Conservation (phyloP, 371 early-diverging fungal species). For the Mucor lusitanicus region DNA sequence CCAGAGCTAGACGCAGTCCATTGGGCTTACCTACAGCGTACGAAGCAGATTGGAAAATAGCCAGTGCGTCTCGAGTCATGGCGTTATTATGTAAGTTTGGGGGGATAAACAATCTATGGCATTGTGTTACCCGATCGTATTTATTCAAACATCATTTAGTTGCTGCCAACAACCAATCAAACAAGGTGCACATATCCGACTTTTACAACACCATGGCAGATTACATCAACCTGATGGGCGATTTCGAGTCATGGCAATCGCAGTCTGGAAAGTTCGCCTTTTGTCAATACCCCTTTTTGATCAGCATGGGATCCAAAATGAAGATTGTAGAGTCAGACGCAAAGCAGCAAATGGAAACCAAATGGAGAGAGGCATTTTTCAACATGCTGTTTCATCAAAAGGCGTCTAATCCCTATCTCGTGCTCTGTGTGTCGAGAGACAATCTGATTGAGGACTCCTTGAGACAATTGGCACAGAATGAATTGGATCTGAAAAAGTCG, state of each 20-base stretch:
- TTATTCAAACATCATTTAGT: constrained; percentile 39
- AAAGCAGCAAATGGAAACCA: constrained; percentile 83
- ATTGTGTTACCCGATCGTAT: background rate
- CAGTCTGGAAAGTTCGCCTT: constrained; percentile 79
- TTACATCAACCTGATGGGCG: constrained; percentile 75
- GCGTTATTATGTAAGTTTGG: constrained; percentile 70
- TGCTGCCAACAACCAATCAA: constrained; percentile 65
- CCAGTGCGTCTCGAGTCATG: constrained; percentile 89
- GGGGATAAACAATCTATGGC: background rate
- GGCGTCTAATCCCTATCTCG: constrained; percentile 77
- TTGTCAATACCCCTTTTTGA: constrained; percentile 89
- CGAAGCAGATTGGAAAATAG: constrained; percentile 83
- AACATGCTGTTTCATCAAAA: constrained; percentile 74
- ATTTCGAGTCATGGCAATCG: constrained; percentile 87
- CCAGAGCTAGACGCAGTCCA: constrained; percentile 55
- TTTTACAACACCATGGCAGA: constrained; percentile 91
- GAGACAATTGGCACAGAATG: constrained; percentile 62
- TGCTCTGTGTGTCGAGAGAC: constrained; percentile 81
- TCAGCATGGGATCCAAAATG: constrained; percentile 85
- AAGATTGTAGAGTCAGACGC: constrained; percentile 88
- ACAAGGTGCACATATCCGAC: constrained; percentile 65
- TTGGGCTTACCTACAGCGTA: constrained; percentile 48
- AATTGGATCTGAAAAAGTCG: constrained; percentile 83
- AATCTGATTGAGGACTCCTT: constrained; percentile 86
- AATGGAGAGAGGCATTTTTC: constrained; percentile 80